A percentile compares a stretch with the other conserved stretches of the same genome.
These are phyloP conservation scores for Notholithocarpus densiflorus DNA, from an alignment of 306 rosid genomes.

Conservation along the genomic window DNA sequence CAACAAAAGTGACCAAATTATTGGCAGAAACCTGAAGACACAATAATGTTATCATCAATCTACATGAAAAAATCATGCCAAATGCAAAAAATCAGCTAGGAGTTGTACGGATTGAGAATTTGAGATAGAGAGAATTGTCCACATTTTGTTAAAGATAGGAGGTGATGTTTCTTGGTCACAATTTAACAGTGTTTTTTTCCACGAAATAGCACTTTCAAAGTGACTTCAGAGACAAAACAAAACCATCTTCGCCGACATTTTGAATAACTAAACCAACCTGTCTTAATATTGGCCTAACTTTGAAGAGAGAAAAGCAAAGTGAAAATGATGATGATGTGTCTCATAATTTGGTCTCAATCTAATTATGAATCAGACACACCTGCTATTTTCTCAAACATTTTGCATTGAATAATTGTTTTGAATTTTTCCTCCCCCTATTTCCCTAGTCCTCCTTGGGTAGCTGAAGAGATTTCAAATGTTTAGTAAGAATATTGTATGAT, in stretches of 20 bases:
- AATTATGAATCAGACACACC: background rate
- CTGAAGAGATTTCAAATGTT: too few relatives aligned
- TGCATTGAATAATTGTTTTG: too few relatives aligned
- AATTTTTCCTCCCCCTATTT: too few relatives aligned
- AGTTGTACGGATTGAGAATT: background rate
- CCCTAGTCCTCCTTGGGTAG: too few relatives aligned
- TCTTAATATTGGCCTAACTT: constrained; percentile 42
- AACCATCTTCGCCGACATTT: background rate
- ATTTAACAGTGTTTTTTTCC: background rate
- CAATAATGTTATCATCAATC: too few relatives aligned
- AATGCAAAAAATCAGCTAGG: background rate
- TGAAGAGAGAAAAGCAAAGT: constrained; percentile 9
- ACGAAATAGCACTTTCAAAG: background rate
- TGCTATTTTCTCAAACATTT: background rate
- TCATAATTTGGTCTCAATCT: too few relatives aligned
- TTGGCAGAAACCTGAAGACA: too few relatives aligned
- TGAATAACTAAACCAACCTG: constrained; percentile 20
- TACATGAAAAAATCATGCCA: background rate
- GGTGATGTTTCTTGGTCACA: background rate
- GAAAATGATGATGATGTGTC: background rate
- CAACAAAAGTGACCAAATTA: too few relatives aligned
- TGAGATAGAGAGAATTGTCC: too few relatives aligned
- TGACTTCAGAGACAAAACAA: background rate
- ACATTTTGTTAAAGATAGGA: background rate
- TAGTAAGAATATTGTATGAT: too few relatives aligned